Conservation (phyloP, 139 green algal genomes). For the Asterochloris erici region DNA sequence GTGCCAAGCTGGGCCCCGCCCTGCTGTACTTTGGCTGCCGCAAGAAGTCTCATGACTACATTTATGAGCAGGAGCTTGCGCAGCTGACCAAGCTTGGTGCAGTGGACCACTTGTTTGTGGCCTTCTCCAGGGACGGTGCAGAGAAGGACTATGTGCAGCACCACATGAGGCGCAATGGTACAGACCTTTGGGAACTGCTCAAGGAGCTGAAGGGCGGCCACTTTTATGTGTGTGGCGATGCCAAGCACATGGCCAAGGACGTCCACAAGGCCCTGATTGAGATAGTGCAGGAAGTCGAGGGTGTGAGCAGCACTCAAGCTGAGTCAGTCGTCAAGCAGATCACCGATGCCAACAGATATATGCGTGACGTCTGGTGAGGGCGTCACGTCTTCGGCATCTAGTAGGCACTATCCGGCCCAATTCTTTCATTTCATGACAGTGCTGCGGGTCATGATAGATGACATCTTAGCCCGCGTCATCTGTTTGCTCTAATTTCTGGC, state of each 20-base stretch:
- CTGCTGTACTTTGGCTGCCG: constrained; percentile 91
- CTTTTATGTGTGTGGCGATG: constrained; percentile 97
- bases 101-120: constrained; percentile 66
- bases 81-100: constrained; percentile 47
- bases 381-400: too few species aligned
- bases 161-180: constrained; percentile 57
- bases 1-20: constrained; percentile 59
- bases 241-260: constrained; percentile 94
- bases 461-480: too few species aligned
- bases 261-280: constrained; percentile 78
- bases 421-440: too few species aligned
- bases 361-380: constrained; percentile 88
- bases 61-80: constrained; percentile 83
- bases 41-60: constrained; percentile 69
- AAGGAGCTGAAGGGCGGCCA: constrained; percentile 34
- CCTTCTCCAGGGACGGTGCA: constrained; percentile 63
- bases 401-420: too few species aligned
- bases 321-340: constrained; percentile 77
- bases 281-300: constrained; percentile 40
- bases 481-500: too few species aligned
- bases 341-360: constrained; percentile 68
- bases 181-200: background rate
- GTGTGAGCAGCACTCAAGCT: constrained; percentile 47
- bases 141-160: constrained; percentile 89
- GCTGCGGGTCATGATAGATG: too few species aligned